Conservation (phyloP, 306 rosid species). For the Cucurbita argyrosperma region DNA sequence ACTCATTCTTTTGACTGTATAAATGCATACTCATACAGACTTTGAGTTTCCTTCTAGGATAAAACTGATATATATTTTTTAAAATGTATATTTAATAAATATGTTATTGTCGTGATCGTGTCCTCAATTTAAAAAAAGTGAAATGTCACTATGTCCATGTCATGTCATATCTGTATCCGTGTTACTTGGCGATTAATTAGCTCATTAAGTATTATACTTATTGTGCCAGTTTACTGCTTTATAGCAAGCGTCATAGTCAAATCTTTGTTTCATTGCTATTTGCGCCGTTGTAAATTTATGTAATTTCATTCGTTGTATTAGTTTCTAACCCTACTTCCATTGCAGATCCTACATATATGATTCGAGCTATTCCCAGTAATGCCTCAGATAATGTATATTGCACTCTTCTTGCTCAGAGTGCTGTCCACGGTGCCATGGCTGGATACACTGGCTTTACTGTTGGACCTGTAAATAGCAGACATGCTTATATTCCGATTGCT, state of each 20-base stretch:
- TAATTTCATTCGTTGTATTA: neutral
- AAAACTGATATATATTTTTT: too few relatives aligned
- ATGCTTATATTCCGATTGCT: constrained; percentile 80
- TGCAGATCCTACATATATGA: constrained; percentile 94
- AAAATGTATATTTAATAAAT: too few relatives aligned
- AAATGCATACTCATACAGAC: too few relatives aligned
- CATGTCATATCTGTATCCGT: too few relatives aligned
- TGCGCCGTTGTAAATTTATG: neutral
- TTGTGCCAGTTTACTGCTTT: neutral
- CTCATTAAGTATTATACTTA: neutral
- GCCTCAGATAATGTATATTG: constrained; percentile 90
- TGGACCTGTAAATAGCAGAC: constrained; percentile 75
- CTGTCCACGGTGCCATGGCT: constrained; percentile 96
- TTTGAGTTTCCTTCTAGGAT: too few relatives aligned
- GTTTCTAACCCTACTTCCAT: constrained; percentile 4
- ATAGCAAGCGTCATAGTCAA: neutral
- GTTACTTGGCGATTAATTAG: too few relatives aligned
- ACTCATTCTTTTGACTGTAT: too few relatives aligned
- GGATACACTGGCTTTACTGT: constrained; percentile 88
- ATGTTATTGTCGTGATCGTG: too few relatives aligned
- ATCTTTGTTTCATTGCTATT: neutral
- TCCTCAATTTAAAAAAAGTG: too few relatives aligned
- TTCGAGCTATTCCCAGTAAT: constrained; percentile 94
- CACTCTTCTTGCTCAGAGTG: constrained; percentile 94
- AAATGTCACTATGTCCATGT: too few relatives aligned